Percentiles rank a stretch among this genome's conserved stretches.
These are phyloP conservation scores for Postia placenta DNA, from an alignment of 768 basidiomycete species.

Conservation along the genomic window DNA sequence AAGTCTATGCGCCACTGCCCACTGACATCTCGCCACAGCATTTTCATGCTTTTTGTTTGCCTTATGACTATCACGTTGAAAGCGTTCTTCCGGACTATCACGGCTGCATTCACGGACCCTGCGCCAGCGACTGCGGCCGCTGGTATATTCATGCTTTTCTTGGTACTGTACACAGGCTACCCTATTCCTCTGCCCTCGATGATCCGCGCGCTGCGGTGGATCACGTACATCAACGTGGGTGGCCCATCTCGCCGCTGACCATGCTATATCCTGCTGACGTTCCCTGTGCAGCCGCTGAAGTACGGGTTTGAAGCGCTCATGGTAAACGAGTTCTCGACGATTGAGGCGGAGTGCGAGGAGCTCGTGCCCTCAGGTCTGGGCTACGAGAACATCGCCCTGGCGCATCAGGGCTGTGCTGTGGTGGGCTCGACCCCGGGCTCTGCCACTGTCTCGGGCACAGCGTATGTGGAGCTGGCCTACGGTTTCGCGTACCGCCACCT, in stretches of 20 bases:
- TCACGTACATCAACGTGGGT: constrained; percentile 56
- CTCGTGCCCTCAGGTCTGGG: constrained; percentile 59
- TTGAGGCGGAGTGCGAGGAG: constrained; percentile 53
- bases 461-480: constrained; percentile 43
- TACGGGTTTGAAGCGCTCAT: constrained; percentile 75
- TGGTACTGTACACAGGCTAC: constrained; percentile 57
- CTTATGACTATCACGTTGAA: constrained; percentile 61
- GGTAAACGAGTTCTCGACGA: constrained; percentile 75
- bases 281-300: constrained; percentile 45
- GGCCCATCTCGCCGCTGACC: constrained; percentile 10
- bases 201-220: constrained; percentile 66
- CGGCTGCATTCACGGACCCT: constrained; percentile 51
- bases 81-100: constrained; percentile 66
- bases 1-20: neutral
- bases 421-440: constrained; percentile 61
- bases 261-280: neutral
- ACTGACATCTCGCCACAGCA: constrained; percentile 33
- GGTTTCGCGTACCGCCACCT: constrained; percentile 40
- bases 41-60: constrained; percentile 52
- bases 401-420: constrained; percentile 73
- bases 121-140: constrained; percentile 59
- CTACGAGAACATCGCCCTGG: constrained; percentile 47
- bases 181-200: constrained; percentile 54
- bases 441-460: constrained; percentile 51
- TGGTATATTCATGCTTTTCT: constrained; percentile 42